These are phyloP conservation scores for Rosa multiflora DNA, from an alignment of 306 rosid species.

Conservation along the genomic window DNA sequence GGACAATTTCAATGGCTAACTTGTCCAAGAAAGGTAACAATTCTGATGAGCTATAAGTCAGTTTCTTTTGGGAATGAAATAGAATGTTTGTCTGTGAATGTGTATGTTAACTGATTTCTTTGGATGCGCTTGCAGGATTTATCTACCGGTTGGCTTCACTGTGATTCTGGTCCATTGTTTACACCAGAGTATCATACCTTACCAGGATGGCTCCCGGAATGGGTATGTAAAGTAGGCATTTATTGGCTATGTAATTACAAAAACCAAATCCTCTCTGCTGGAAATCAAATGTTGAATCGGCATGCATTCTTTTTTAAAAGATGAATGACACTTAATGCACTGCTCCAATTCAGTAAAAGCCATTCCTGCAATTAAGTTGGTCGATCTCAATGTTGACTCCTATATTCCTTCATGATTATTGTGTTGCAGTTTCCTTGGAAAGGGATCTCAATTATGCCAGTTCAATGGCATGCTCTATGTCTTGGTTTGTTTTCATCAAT, in stretches of 20 bases:
- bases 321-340: slow-evolving; percentile 17
- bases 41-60: slow-evolving; percentile 22
- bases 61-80: slow-evolving; percentile 15
- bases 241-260: slow-evolving; percentile 12
- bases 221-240: slow-evolving; percentile 52
- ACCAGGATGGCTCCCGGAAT: slow-evolving; percentile 66
- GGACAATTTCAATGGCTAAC: slow-evolving; percentile 88
- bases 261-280: not conserved
- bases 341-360: slow-evolving; percentile 14
- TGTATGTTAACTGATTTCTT: slow-evolving; percentile 22
- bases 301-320: slow-evolving; percentile 10
- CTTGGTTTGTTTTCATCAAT: slow-evolving; percentile 93
- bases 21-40: slow-evolving; percentile 91
- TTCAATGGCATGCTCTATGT: slow-evolving; percentile 91
- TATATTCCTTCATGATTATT: slow-evolving; percentile 6
- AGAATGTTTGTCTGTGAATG: slow-evolving; percentile 13
- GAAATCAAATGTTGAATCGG: not conserved
- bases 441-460: slow-evolving; percentile 70
- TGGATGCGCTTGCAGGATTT: slow-evolving; percentile 66
- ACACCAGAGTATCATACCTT: slow-evolving; percentile 66
- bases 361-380: not conserved
- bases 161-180: slow-evolving; percentile 93
- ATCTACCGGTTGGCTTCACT: slow-evolving; percentile 87
- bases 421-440: slow-evolving; percentile 78
- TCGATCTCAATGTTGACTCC: slow-evolving; percentile 18